A percentile compares a stretch with the other conserved stretches of the same genome.
Conservation (phyloP, 306 rosid species). For the Rosa multiflora region DNA sequence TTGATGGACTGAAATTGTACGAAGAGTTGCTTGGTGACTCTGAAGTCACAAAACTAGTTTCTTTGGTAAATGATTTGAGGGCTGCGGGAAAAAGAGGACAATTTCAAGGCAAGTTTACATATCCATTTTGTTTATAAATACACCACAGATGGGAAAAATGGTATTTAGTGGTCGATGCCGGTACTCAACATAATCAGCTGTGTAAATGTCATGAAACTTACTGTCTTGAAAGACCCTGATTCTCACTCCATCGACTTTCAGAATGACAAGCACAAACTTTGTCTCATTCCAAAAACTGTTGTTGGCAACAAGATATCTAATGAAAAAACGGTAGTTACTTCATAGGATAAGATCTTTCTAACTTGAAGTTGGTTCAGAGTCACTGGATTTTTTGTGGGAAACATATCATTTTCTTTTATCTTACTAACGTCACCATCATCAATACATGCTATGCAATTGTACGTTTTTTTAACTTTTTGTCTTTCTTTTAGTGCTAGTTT, state of each 20-base stretch:
- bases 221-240: constrained; percentile 17
- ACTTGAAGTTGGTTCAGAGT: constrained; percentile 6
- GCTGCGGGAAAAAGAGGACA: constrained; percentile 73
- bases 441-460: not conserved
- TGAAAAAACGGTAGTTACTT: constrained; percentile 59
- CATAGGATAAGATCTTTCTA: constrained; percentile 11
- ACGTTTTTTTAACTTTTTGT: not conserved
- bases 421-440: not conserved
- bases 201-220: not conserved
- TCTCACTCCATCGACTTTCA: constrained; percentile 35
- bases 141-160: not conserved
- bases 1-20: constrained; percentile 76
- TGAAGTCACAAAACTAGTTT: constrained; percentile 64
- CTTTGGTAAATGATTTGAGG: constrained; percentile 67
- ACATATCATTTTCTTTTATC: not conserved
- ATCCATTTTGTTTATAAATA: not conserved
- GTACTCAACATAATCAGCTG: not conserved
- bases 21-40: constrained; percentile 51
- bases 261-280: constrained; percentile 39
- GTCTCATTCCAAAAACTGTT: constrained; percentile 44
- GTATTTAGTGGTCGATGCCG: not conserved
- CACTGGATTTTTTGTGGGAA: not conserved
- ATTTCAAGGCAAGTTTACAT: constrained; percentile 57
- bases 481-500: not conserved
- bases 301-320: constrained; percentile 50